phyloP scores from a whole-genome alignment of 164 flowering plant species.

The Echeveria elegans region DNA sequence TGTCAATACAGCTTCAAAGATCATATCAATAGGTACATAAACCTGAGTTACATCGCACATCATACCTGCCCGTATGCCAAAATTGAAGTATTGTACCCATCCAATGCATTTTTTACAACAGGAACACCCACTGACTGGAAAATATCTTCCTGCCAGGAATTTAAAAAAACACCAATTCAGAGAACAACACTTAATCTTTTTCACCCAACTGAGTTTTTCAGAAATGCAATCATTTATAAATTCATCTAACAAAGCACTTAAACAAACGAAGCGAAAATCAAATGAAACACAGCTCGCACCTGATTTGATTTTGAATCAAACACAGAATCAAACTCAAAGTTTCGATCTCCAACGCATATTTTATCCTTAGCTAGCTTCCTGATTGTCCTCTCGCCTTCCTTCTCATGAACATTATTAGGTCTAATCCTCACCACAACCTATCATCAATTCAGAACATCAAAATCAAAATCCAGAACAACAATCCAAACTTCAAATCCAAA shows the following conservation, averaged over 20 bases:
- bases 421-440: constrained; percentile 80
- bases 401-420: constrained; percentile 36
- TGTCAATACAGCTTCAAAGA: neutral
- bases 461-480: neutral
- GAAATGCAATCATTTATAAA: neutral
- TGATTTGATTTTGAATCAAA: constrained; percentile 64
- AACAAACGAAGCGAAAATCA: neutral
- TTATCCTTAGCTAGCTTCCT: constrained; percentile 49
- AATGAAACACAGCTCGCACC: constrained; percentile 45
- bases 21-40: neutral
- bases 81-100: constrained; percentile 76
- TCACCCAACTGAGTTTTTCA: neutral
- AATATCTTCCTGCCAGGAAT: constrained; percentile 62
- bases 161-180: neutral
- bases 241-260: too few species aligned
- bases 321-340: constrained; percentile 59
- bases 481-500: neutral
- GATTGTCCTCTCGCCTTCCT: constrained; percentile 27
- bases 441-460: neutral
- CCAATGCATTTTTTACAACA: constrained; percentile 63
- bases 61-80: constrained; percentile 87
- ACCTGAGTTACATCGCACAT: neutral
- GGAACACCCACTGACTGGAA: constrained; percentile 75
- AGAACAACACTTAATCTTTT: neutral
- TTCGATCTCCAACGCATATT: constrained; percentile 52